A percentile compares a stretch with the other conserved stretches of the same genome.
These are phyloP conservation scores for Globisporangium paddicum DNA, from an alignment of 352 stramenopile genomes.

Conservation along the genomic window DNA sequence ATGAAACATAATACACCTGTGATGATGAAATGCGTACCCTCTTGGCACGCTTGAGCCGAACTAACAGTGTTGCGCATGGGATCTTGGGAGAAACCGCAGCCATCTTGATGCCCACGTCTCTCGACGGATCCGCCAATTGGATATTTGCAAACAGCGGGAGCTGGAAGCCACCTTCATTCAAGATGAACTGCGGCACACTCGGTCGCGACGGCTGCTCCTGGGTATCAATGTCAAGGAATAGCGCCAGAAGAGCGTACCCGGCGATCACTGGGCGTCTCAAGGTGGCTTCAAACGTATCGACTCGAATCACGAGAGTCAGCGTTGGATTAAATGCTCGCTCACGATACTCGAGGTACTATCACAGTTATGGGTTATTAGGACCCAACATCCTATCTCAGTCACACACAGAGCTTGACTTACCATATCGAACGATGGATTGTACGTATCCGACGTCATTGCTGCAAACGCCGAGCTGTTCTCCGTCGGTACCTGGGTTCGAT, in stretches of 20 bases:
- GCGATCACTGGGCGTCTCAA: slow-evolving; percentile 55
- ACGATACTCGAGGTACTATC: slow-evolving; percentile 69
- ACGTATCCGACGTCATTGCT: slow-evolving; percentile 18
- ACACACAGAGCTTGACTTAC: slow-evolving; percentile 23
- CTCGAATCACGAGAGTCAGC: slow-evolving; percentile 74
- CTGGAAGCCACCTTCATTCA: slow-evolving; percentile 79
- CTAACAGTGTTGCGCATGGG: slow-evolving; percentile 74
- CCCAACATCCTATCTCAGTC: background rate
- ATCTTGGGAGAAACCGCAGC: slow-evolving; percentile 42
- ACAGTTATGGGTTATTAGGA: background rate
- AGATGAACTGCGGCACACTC: slow-evolving; percentile 39
- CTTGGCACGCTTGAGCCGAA: slow-evolving; percentile 54
- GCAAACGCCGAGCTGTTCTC: slow-evolving; percentile 28
- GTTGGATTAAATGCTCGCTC: slow-evolving; percentile 74
- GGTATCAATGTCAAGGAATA: slow-evolving; percentile 73
- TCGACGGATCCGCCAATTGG: slow-evolving; percentile 24
- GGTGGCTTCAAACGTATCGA: slow-evolving; percentile 73
- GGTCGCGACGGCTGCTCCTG: slow-evolving; percentile 42
- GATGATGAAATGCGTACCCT: slow-evolving; percentile 21
- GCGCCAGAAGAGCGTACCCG: slow-evolving; percentile 63
- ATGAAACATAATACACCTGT: background rate
- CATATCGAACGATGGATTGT: slow-evolving; percentile 43
- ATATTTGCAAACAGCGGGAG: slow-evolving; percentile 59
- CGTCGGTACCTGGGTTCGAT: slow-evolving; percentile 32
- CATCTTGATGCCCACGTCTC: slow-evolving; percentile 27